phyloP scores from a whole-genome alignment of 2,329 filamentous ascomycete genomes.

The Hypomyces perniciosus region DNA sequence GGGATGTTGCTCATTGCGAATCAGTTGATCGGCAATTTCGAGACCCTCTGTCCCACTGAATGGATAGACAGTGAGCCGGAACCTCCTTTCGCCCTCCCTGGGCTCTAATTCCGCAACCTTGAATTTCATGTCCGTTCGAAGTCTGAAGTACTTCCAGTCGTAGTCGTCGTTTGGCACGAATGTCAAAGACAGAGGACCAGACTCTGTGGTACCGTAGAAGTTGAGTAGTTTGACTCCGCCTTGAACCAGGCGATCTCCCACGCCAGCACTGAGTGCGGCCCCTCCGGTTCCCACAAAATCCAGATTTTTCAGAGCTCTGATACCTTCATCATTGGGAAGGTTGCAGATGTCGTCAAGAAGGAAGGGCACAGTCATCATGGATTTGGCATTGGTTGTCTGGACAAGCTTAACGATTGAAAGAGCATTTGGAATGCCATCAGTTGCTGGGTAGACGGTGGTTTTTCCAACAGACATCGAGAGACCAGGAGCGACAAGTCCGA shows the following conservation, averaged over 20 bases:
- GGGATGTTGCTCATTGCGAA: conserved; percentile 21
- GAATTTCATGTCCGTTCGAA: conserved; percentile 27
- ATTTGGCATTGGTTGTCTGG: conserved; percentile 16
- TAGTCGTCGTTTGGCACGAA: conserved; percentile 26
- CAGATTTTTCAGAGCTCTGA: conserved; percentile 16
- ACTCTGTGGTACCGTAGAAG: conserved; percentile 31
- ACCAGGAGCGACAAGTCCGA: conserved; percentile 27
- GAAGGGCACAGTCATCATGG: conserved; percentile 29
- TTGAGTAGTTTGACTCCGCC: conserved; percentile 26
- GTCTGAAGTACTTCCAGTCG: conserved; percentile 26
- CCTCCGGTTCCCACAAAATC: conserved; percentile 29
- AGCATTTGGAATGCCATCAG: conserved; percentile 20
- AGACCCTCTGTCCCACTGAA: conserved; percentile 23
- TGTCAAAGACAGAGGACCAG: conserved; percentile 27
- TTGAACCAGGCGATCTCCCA: conserved; percentile 19
- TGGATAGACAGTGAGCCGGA: conserved; percentile 23
- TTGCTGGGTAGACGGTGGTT: conserved; percentile 23
- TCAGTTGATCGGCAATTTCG: conserved; percentile 28
- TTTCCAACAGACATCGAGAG: conserved; percentile 25
- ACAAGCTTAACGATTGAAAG: conserved; percentile 21
- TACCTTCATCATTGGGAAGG: conserved; percentile 9
- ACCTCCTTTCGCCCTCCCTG: conserved; percentile 16
- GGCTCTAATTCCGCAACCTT: conserved; percentile 17
- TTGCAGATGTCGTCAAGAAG: conserved; percentile 28
- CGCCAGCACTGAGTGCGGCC: conserved; percentile 22